Conservation (phyloP, 1,284 basidiomycete species). For the Sanghuangporus weigelae region DNA sequence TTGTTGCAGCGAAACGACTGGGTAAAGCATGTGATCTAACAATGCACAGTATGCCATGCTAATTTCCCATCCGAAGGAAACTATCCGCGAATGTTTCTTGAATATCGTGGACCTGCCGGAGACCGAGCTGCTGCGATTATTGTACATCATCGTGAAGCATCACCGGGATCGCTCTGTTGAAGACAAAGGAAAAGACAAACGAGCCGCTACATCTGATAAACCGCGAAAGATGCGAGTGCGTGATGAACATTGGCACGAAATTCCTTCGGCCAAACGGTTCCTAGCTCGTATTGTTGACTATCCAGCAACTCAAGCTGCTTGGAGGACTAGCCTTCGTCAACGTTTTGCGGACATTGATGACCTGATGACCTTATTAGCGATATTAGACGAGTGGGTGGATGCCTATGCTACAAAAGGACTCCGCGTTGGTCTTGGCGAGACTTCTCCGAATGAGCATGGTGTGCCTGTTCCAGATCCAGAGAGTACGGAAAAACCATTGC, state of each 20-base stretch:
- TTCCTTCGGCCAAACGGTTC: constrained; percentile 40
- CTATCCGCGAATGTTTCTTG: constrained; percentile 46
- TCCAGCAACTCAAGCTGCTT: constrained; percentile 42
- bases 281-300: constrained; percentile 49
- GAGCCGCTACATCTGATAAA: constrained; percentile 56
- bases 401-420: constrained; percentile 38
- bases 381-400: constrained; percentile 52
- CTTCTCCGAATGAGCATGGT: constrained; percentile 28
- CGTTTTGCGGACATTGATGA: constrained; percentile 50
- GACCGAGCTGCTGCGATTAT: constrained; percentile 47
- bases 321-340: constrained; percentile 52
- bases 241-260: neutral
- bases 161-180: constrained; percentile 25
- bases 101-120: constrained; percentile 59
- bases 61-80: constrained; percentile 35
- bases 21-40: constrained; percentile 37
- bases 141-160: constrained; percentile 38
- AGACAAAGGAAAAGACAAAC: constrained; percentile 29
- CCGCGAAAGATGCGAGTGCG: neutral
- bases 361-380: constrained; percentile 42
- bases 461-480: constrained; percentile 18
- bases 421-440: constrained; percentile 33
- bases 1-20: constrained; percentile 55
- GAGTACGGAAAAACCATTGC: constrained; percentile 5
- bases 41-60: neutral